These are phyloP conservation scores for Hymenoscyphus fructigenus DNA, from an alignment of 2,329 filamentous ascomycete genomes.

Conservation along the genomic window DNA sequence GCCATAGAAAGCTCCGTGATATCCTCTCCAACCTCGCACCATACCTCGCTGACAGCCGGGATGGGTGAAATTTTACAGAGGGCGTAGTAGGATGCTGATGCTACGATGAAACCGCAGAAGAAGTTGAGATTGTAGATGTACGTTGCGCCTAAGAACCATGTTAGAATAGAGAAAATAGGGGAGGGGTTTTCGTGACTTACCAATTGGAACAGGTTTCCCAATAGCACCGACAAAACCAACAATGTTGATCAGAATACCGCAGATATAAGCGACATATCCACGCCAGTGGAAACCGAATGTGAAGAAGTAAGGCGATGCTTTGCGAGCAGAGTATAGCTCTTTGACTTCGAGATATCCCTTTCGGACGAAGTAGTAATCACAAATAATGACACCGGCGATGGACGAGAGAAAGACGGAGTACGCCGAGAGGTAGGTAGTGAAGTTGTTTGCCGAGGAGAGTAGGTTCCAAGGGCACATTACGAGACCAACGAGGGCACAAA, in stretches of 20 bases:
- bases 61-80: constrained; percentile 71
- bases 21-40: constrained; percentile 73
- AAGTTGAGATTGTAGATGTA: constrained; percentile 93
- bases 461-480: constrained; percentile 88
- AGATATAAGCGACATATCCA: constrained; percentile 78
- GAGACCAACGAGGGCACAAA: constrained; percentile 76
- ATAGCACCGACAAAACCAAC: constrained; percentile 87
- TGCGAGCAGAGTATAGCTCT: constrained; percentile 73
- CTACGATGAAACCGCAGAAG: constrained; percentile 78
- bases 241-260: constrained; percentile 84
- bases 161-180: background rate
- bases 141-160: constrained; percentile 60
- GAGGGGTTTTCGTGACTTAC: no score
- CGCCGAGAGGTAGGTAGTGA: constrained; percentile 87
- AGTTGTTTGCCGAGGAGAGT: constrained; percentile 72
- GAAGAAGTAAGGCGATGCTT: constrained; percentile 70
- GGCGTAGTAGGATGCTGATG: constrained; percentile 63
- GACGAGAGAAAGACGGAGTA: constrained; percentile 94
- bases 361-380: constrained; percentile 85
- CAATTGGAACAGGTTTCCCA: constrained; percentile 62
- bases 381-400: constrained; percentile 87
- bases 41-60: constrained; percentile 69
- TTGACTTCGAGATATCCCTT: constrained; percentile 77
- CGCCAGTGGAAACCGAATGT: constrained; percentile 76
- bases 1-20: constrained; percentile 47